Evolutionary conservation across 306 rosid genomes (phyloP).

Genomic region (Cucurbita maxima): DNA sequence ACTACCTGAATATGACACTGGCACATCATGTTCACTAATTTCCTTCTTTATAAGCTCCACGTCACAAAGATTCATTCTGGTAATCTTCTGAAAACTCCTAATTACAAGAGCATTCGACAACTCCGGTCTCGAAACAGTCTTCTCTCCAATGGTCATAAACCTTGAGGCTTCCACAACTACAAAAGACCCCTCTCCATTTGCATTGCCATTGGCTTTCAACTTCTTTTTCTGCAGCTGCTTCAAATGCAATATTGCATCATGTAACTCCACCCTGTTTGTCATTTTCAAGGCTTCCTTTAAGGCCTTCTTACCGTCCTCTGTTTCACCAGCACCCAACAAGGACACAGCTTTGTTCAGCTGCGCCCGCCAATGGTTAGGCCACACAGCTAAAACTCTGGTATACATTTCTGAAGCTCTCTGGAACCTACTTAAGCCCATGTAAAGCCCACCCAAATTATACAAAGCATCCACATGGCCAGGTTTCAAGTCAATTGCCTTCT

Average conservation of each 20-base stretch:
- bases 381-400: conserved; percentile 78
- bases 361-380: conserved; percentile 99
- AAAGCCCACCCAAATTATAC: conserved; percentile 90
- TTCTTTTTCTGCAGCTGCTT: conserved; percentile 94
- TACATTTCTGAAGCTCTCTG: conserved; percentile 98
- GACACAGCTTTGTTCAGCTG: conserved; percentile 98
- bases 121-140: conserved; percentile 55
- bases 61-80: conserved; percentile 78
- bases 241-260: conserved; percentile 88
- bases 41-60: conserved; percentile 80
- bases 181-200: conserved; percentile 50
- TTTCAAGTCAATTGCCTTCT: conserved; percentile 93
- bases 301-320: conserved; percentile 82
- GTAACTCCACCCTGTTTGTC: conserved; percentile 96
- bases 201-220: conserved; percentile 43
- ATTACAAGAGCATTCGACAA: conserved; percentile 57
- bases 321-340: conserved; percentile 79
- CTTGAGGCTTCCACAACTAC: conserved; percentile 42
- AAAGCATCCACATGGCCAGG: conserved; percentile 90
- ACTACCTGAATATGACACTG: conserved; percentile 71
- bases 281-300: conserved; percentile 91
- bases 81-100: conserved; percentile 75
- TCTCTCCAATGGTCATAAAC: conserved; percentile 64
- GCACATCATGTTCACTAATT: conserved; percentile 69
- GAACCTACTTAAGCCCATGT: conserved; percentile 89